Evolutionary conservation across 192 early-diverging fungal genomes (phyloP).

Genomic region (Fimicolochytrium jonesii): DNA sequence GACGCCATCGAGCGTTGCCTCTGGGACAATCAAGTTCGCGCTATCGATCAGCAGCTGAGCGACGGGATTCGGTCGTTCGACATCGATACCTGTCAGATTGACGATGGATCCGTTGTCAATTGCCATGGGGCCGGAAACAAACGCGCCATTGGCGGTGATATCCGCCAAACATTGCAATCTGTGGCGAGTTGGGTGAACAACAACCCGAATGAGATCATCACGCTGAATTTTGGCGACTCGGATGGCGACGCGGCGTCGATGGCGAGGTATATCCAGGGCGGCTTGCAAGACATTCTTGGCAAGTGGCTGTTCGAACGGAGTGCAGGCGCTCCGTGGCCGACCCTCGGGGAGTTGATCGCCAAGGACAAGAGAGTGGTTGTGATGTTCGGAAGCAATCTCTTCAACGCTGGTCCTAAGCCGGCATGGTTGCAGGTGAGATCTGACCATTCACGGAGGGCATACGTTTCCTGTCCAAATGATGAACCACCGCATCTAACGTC

Average conservation of each 20-base stretch:
- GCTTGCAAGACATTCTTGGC: constrained; percentile 48
- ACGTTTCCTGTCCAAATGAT: no score
- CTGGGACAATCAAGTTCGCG: constrained; percentile 48
- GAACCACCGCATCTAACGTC: no score
- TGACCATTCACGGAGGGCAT: no score
- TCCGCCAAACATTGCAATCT: constrained; percentile 49
- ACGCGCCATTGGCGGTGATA: constrained; percentile 42
- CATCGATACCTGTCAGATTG: constrained; percentile 53
- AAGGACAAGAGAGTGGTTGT: constrained; percentile 64
- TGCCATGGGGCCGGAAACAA: constrained; percentile 17
- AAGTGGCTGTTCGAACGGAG: constrained; percentile 33
- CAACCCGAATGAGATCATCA: constrained; percentile 70
- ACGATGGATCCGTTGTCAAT: constrained; percentile 13
- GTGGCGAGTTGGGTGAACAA: constrained; percentile 57
- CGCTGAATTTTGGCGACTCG: constrained; percentile 70
- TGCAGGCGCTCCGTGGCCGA: constrained; percentile 62
- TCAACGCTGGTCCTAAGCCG: neutral
- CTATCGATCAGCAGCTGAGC: constrained; percentile 60
- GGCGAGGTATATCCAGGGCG: constrained; percentile 46
- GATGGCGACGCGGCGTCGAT: constrained; percentile 42
- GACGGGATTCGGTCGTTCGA: constrained; percentile 73
- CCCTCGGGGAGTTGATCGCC: constrained; percentile 59
- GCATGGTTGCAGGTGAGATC: neutral
- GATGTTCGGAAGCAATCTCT: neutral
- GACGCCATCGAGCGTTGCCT: constrained; percentile 9